Conservation (phyloP, 441 rosid species). For the Croton setiger region DNA sequence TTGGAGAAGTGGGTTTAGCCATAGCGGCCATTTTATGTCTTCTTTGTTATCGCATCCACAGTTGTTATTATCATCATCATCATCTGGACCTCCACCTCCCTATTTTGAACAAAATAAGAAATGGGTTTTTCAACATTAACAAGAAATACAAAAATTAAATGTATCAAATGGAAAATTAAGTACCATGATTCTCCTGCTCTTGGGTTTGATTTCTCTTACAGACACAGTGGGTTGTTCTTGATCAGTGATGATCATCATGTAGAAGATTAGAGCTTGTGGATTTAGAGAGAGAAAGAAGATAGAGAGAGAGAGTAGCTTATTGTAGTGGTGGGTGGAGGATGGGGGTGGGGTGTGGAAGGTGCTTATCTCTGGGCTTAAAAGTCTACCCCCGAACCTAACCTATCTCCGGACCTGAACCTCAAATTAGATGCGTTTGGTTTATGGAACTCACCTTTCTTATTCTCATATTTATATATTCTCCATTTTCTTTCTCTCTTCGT, state of each 20-base stretch:
- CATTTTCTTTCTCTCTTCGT: not conserved
- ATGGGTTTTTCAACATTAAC: not conserved
- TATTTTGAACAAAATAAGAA: conserved; percentile 6
- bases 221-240: conserved; percentile 25
- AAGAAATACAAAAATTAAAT: not conserved
- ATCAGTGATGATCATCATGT: conserved; percentile 34
- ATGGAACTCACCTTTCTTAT: conserved; percentile 25
- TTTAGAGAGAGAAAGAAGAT: conserved; percentile 7
- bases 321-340: conserved; percentile 45
- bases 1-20: conserved; percentile 64
- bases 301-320: conserved; percentile 6
- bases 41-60: conserved; percentile 24
- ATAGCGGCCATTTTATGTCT: conserved; percentile 53
- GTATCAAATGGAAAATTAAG: not conserved
- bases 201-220: conserved; percentile 46
- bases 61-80: conserved; percentile 41
- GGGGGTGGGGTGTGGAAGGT: conserved; percentile 24
- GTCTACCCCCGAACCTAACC: conserved; percentile 44
- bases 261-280: not conserved
- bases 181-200: conserved; percentile 62
- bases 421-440: conserved; percentile 26
- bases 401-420: conserved; percentile 33
- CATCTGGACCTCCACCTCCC: conserved; percentile 76
- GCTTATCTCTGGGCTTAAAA: conserved; percentile 45
- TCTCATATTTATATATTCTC: not conserved